Base-by-base conservation (phyloP, 495 filamentous ascomycete species). In the Elaphomyces granulatus region DNA sequence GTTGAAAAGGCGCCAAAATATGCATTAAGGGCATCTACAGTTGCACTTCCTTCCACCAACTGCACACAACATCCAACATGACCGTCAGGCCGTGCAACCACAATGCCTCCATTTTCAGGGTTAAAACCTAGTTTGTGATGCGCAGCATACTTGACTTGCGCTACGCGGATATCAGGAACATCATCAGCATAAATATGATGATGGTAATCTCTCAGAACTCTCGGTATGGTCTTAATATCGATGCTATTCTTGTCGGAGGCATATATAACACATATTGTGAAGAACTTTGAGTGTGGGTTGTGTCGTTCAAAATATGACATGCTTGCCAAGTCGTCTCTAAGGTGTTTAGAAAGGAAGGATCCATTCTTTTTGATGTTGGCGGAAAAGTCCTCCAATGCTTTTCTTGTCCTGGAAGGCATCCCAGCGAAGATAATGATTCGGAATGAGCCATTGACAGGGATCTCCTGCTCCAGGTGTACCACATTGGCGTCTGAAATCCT, bases 111-210 rank as follows among this genome's bases (percentile, higher is more conserved):
- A 49, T 61, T 71, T 41, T 80, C 77, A 48, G 77, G 59, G 46
- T 82, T 70, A 17, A 93, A 55, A 0, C 86, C 86, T 67, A 92
- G 81, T 70, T 88, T 92, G 36, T 80, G 76, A 64, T 94, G 86
- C 18, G 85, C 84, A 8, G 82, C 66, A 19, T 77, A 83, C 43
- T 61, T 63, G 15, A 80, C 78, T 34, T 77, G 62, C 0, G 80
- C 80, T 1, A 81, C 77, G 9, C 72, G 64, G 32, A 68, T 61
- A 55, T 88, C 82, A 68, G 77, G 80, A 32, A 83, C 69, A 58
- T 92, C 82, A 47, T 94, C 86, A 3, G 84, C 80, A 50, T 92
- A 94, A 34, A 94, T 69, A 55, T 90, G 80, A 47, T 87, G 75
- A 45, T 77, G 66, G 61, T 93, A 93, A 39, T 81, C 66, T 2